phyloP scores from a whole-genome alignment of 768 basidiomycete species.

The Termitomyces sp. region DNA sequence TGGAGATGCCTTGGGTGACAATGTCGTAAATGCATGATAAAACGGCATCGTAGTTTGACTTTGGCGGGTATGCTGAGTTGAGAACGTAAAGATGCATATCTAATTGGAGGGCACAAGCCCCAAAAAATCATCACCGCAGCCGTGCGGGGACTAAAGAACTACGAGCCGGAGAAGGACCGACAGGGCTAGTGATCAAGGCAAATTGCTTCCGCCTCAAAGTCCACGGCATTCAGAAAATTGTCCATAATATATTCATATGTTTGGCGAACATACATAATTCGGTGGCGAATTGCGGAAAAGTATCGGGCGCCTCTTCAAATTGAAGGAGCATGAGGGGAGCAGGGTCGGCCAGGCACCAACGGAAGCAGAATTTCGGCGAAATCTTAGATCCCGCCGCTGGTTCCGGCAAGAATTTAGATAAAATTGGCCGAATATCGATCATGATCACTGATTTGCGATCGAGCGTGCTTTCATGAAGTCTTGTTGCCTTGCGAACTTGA shows the following conservation, averaged over 20 bases:
- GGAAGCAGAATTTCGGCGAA: slow-evolving; percentile 17
- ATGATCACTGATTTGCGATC: slow-evolving; percentile 31
- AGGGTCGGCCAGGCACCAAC: slow-evolving; percentile 23
- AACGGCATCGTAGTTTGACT: neutral
- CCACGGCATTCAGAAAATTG: neutral
- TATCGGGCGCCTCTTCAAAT: neutral
- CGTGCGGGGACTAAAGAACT: neutral
- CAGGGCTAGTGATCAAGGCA: too few species aligned
- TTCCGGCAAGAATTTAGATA: slow-evolving; percentile 14
- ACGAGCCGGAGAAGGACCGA: too few species aligned
- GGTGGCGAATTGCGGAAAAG: neutral
- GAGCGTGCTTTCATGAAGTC: slow-evolving; percentile 10
- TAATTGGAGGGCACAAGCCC: neutral
- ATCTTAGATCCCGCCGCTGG: slow-evolving; percentile 16
- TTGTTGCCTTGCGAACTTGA: slow-evolving; percentile 3
- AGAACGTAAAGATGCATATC: neutral
- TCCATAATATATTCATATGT: neutral
- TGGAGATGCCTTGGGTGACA: neutral
- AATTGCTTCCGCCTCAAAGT: neutral
- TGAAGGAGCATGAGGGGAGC: neutral
- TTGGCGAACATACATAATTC: neutral
- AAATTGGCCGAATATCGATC: slow-evolving; percentile 26
- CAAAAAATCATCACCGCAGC: neutral
- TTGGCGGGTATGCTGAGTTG: neutral
- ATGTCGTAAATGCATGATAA: neutral